phyloP scores from a whole-genome alignment of 2,329 filamentous ascomycete genomes.

The Penicillium corylophilum region DNA sequence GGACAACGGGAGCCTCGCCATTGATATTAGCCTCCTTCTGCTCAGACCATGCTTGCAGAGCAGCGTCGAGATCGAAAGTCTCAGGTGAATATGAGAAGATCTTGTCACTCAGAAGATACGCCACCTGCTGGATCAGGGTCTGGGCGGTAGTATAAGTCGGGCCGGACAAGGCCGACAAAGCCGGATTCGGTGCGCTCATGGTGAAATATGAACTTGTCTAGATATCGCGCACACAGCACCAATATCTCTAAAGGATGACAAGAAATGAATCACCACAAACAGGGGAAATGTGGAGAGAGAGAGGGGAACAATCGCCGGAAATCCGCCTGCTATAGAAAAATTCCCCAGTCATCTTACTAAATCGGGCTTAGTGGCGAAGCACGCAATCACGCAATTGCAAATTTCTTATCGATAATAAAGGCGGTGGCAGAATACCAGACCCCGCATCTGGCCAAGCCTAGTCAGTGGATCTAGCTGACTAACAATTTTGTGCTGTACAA shows the following conservation, averaged over 20 bases:
- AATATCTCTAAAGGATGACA: conserved; percentile 21
- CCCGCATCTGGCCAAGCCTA: not conserved
- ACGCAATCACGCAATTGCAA: conserved; percentile 35
- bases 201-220: conserved; percentile 25
- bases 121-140: conserved; percentile 90
- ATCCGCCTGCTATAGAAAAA: conserved; percentile 28
- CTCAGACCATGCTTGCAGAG: conserved; percentile 73
- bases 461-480: too few species aligned
- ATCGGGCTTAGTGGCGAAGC: conserved; percentile 30
- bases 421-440: conserved; percentile 8
- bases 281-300: conserved; percentile 23
- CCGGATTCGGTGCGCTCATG: conserved; percentile 40
- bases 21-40: conserved; percentile 74
- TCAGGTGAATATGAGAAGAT: conserved; percentile 96
- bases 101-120: conserved; percentile 93
- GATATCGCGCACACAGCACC: conserved; percentile 22
- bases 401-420: conserved; percentile 28
- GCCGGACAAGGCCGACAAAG: conserved; percentile 66
- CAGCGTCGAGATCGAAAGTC: conserved; percentile 84
- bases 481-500: not conserved
- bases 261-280: conserved; percentile 23
- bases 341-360: conserved; percentile 27
- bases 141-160: conserved; percentile 93
- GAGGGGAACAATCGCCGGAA: conserved; percentile 15
- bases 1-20: conserved; percentile 74